These are phyloP conservation scores for Dendrobium officinale DNA, from an alignment of 106 monocot species.

Conservation along the genomic window DNA sequence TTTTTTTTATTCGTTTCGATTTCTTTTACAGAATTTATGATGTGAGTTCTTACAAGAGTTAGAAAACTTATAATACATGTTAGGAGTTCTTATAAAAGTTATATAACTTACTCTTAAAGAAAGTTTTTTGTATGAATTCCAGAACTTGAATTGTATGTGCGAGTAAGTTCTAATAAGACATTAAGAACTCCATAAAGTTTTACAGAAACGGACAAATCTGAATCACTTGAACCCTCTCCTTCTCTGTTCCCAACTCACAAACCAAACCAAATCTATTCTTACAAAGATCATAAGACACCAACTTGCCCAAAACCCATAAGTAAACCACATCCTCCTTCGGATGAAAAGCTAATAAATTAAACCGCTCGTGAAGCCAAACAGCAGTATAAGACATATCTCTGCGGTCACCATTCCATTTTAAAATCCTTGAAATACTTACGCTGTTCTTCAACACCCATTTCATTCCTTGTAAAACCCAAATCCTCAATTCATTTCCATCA, in stretches of 20 bases:
- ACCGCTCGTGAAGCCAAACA: background rate
- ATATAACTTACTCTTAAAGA: too few species aligned
- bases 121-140: too few species aligned
- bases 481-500: slow-evolving; percentile 22
- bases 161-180: too few species aligned
- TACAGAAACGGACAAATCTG: slow-evolving; percentile 27
- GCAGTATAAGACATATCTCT: background rate
- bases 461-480: slow-evolving; percentile 28
- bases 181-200: too few species aligned
- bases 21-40: too few species aligned
- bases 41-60: too few species aligned
- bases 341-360: slow-evolving; percentile 35
- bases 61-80: too few species aligned
- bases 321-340: slow-evolving; percentile 36
- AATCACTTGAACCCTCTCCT: slow-evolving; percentile 31
- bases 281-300: slow-evolving; percentile 32
- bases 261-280: slow-evolving; percentile 9
- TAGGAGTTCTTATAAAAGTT: too few species aligned
- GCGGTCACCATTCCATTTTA: background rate
- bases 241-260: slow-evolving; percentile 19
- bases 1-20: too few species aligned
- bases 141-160: too few species aligned
- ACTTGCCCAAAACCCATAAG: slow-evolving; percentile 22
- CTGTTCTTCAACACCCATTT: slow-evolving; percentile 43
- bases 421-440: background rate